Evolutionary conservation across 805 yeast genomes (phyloP).

Genomic region (Candida maesae): DNA sequence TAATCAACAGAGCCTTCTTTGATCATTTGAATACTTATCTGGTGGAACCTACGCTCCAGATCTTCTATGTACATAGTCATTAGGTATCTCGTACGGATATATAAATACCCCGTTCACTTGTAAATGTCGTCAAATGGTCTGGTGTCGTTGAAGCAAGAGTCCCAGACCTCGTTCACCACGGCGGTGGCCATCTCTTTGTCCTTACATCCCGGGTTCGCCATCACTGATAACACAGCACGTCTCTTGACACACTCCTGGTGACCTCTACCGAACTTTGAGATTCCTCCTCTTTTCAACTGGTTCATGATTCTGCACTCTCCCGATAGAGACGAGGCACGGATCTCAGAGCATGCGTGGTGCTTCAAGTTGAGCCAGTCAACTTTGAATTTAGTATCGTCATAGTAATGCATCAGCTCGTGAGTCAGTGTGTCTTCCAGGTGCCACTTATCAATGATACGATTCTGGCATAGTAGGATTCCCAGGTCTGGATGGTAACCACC

Average conservation of each 20-base stretch:
- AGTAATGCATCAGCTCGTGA: constrained; percentile 91
- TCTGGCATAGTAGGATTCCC: constrained; percentile 86
- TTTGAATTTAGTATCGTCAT: constrained; percentile 83
- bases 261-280: constrained; percentile 61
- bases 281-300: constrained; percentile 53
- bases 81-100: neutral
- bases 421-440: constrained; percentile 88
- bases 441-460: constrained; percentile 61
- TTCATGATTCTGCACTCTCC: constrained; percentile 94
- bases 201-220: constrained; percentile 81
- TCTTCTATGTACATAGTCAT: constrained; percentile 1
- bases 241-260: constrained; percentile 90
- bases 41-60: no score
- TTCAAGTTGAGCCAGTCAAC: constrained; percentile 80
- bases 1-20: no score
- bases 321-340: constrained; percentile 85
- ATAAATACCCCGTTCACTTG: constrained; percentile 27
- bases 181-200: constrained; percentile 68
- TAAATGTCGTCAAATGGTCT: constrained; percentile 94
- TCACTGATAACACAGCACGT: constrained; percentile 80
- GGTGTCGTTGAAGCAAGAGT: constrained; percentile 89
- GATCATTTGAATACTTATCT: no score
- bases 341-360: constrained; percentile 97
- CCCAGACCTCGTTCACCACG: constrained; percentile 86
- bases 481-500: constrained; percentile 93